These are phyloP conservation scores for Quaeritorhiza haematococci DNA, from an alignment of 371 early-diverging fungal genomes.

Conservation along the genomic window DNA sequence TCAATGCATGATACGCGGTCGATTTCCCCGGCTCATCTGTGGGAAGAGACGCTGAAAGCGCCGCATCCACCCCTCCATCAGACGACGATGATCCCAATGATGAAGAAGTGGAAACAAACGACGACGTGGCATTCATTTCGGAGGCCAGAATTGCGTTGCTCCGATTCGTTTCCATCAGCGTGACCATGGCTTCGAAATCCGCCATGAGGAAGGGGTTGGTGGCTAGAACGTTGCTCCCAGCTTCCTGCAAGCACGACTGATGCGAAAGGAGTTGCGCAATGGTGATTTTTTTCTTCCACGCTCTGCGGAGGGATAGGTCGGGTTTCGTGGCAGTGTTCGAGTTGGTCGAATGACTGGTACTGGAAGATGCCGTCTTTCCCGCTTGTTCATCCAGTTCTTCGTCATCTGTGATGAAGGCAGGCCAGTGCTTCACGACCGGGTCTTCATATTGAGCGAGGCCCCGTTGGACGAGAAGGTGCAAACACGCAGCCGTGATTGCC, in stretches of 20 bases:
- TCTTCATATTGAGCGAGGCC: constrained; percentile 7
- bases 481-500: constrained; percentile 15
- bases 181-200: constrained; percentile 17
- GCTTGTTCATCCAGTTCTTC: neutral
- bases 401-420: constrained; percentile 6
- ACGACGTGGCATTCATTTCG: too few species aligned
- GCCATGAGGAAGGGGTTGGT: constrained; percentile 8
- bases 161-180: constrained; percentile 14
- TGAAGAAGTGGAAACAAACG: too few species aligned
- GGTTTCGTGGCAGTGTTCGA: too few species aligned
- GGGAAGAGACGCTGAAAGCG: constrained; percentile 1
- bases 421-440: constrained; percentile 19
- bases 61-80: neutral
- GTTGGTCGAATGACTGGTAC: too few species aligned
- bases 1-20: constrained; percentile 16
- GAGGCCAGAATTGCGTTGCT: too few species aligned
- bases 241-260: constrained; percentile 14
- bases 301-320: too few species aligned
- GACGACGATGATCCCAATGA: too few species aligned
- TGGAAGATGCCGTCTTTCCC: too few species aligned
- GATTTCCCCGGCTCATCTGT: constrained; percentile 4
- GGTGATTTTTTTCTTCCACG: constrained; percentile 12
- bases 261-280: constrained; percentile 18
- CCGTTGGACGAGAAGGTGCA: constrained; percentile 6
- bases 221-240: constrained; percentile 5